Evolutionary conservation across 1,284 basidiomycete genomes (phyloP).

Genomic region (Moesziomyces antarcticus): DNA sequence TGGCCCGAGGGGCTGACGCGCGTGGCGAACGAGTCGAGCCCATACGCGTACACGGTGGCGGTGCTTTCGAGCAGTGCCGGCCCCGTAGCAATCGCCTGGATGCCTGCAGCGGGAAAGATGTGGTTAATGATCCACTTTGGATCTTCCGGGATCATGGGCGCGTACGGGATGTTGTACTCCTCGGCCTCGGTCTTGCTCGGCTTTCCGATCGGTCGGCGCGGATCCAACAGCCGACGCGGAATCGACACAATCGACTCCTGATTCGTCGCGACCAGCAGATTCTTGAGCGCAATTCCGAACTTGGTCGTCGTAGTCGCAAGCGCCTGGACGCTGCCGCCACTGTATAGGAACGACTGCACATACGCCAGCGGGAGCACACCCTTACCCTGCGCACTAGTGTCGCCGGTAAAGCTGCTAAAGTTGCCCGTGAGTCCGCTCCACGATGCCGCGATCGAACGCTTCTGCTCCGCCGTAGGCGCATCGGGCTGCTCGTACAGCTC

Average conservation of each 20-base stretch:
- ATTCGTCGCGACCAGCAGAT: constrained; percentile 86
- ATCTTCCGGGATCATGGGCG: constrained; percentile 80
- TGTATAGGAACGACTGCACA: constrained; percentile 79
- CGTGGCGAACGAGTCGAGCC: constrained; percentile 87
- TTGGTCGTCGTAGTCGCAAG: constrained; percentile 78
- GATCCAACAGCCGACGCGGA: constrained; percentile 81
- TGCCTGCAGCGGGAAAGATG: constrained; percentile 72
- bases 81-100: constrained; percentile 73
- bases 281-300: constrained; percentile 87
- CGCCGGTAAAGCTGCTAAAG: constrained; percentile 47
- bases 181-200: constrained; percentile 82
- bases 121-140: constrained; percentile 82
- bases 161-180: constrained; percentile 86
- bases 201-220: constrained; percentile 81
- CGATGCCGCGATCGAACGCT: constrained; percentile 12
- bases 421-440: constrained; percentile 36
- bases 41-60: constrained; percentile 84
- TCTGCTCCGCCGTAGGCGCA: constrained; percentile 82
- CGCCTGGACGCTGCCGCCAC: constrained; percentile 74
- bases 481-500: constrained; percentile 80
- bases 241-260: constrained; percentile 81
- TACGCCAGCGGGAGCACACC: constrained; percentile 67
- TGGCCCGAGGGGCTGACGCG: constrained; percentile 85
- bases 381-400: constrained; percentile 7
- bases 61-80: constrained; percentile 91